A percentile compares a stretch with the other conserved stretches of the same genome.
phyloP scores from a whole-genome alignment of 345 rosid genomes.

The Sisymbrium irio region DNA sequence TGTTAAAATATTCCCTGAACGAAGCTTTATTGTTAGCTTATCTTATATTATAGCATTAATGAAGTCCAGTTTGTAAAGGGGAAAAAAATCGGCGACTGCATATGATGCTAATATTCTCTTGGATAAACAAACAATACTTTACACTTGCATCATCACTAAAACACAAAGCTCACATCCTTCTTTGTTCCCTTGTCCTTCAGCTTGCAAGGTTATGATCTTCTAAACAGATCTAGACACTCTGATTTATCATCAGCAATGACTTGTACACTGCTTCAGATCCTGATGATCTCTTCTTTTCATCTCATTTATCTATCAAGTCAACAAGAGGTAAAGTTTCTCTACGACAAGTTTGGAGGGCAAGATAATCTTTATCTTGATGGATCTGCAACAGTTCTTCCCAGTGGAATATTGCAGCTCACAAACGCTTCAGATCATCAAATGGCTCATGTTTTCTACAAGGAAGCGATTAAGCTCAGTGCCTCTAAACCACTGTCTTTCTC shows the following conservation, averaged over 20 bases:
- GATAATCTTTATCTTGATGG: constrained; percentile 35
- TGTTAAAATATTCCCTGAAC: not conserved
- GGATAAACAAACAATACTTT: constrained; percentile 16
- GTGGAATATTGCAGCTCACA: constrained; percentile 55
- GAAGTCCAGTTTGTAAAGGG: constrained; percentile 14
- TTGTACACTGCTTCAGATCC: constrained; percentile 13
- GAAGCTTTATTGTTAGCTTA: not conserved
- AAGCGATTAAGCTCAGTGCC: constrained; percentile 41
- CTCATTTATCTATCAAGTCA: constrained; percentile 24
- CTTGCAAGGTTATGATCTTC: constrained; percentile 10
- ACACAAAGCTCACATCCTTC: not conserved
- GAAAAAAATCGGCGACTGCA: not conserved
- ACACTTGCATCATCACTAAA: not conserved
- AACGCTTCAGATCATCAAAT: constrained; percentile 31
- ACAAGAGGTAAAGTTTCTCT: constrained; percentile 37
- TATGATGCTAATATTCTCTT: not conserved
- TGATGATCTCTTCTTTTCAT: not conserved
- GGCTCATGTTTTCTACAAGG: constrained; percentile 47
- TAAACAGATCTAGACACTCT: constrained; percentile 3
- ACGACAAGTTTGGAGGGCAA: constrained; percentile 32
- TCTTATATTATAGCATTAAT: not conserved
- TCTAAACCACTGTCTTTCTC: constrained; percentile 36
- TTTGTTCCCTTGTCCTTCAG: constrained; percentile 13
- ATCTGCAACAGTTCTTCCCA: constrained; percentile 34
- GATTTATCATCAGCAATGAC: constrained; percentile 11